Evolutionary conservation across 2,329 filamentous ascomycete genomes (phyloP).

Genomic region (Epichloe festucae): DNA sequence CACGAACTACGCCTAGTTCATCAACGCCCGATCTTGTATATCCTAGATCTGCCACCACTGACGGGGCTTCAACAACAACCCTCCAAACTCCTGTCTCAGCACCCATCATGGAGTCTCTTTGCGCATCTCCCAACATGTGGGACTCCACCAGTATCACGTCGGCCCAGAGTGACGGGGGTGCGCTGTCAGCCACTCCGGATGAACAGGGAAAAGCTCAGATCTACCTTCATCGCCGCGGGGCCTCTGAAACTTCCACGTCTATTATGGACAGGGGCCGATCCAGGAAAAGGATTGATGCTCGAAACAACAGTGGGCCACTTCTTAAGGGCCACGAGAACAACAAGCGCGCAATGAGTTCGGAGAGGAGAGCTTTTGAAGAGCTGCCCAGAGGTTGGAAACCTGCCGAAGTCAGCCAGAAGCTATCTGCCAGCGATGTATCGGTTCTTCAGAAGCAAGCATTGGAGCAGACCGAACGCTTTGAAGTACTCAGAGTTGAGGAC

Average conservation of each 20-base stretch:
- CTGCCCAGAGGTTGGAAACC: slow-evolving; percentile 46
- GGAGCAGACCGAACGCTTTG: slow-evolving; percentile 49
- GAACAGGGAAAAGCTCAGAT: neutral
- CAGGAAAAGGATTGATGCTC: slow-evolving; percentile 36
- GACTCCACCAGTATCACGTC: slow-evolving; percentile 15
- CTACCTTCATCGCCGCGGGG: slow-evolving; percentile 34
- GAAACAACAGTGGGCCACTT: slow-evolving; percentile 23
- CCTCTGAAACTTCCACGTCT: slow-evolving; percentile 40
- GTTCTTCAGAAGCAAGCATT: slow-evolving; percentile 46
- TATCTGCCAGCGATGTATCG: slow-evolving; percentile 35
- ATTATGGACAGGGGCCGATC: slow-evolving; percentile 51
- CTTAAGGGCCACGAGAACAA: slow-evolving; percentile 25
- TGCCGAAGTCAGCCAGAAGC: slow-evolving; percentile 34
- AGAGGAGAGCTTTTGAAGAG: slow-evolving; percentile 45
- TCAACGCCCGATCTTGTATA: slow-evolving; percentile 27
- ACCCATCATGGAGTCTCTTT: slow-evolving; percentile 26
- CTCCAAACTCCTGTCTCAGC: slow-evolving; percentile 38
- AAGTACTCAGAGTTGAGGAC: slow-evolving; percentile 48
- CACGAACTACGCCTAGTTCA: slow-evolving; percentile 24
- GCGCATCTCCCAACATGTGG: slow-evolving; percentile 32
- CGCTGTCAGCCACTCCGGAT: slow-evolving; percentile 8
- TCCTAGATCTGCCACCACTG: slow-evolving; percentile 30
- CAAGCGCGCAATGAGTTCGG: slow-evolving; percentile 34
- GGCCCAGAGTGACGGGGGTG: slow-evolving; percentile 1
- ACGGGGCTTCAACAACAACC: slow-evolving; percentile 24